Evolutionary conservation across 2,329 filamentous ascomycete species (phyloP).

Genomic region (Westerdykella sp.): DNA sequence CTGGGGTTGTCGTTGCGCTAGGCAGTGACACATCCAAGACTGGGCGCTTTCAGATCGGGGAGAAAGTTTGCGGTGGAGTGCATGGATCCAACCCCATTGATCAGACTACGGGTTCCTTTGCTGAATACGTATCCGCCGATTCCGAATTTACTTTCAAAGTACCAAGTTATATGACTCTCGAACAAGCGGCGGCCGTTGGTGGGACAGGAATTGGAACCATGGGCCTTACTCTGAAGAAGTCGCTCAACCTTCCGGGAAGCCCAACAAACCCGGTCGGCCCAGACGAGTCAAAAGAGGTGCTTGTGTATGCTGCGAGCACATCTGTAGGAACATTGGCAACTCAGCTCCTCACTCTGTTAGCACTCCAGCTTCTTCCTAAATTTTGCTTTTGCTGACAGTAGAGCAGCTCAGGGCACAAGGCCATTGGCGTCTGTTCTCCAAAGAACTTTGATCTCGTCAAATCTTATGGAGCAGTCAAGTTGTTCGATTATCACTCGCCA

Average conservation of each 20-base stretch:
- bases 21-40: slow-evolving; percentile 25
- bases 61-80: slow-evolving; percentile 32
- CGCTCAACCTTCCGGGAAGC: slow-evolving; percentile 29
- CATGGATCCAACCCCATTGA: slow-evolving; percentile 1
- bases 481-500: slow-evolving; percentile 37
- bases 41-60: slow-evolving; percentile 13
- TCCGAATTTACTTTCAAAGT: slow-evolving; percentile 38
- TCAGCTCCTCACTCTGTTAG: slow-evolving; percentile 34
- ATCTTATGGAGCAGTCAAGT: slow-evolving; percentile 8
- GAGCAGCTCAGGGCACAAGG: slow-evolving; percentile 9
- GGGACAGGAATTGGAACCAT: slow-evolving; percentile 37
- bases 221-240: slow-evolving; percentile 39
- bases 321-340: slow-evolving; percentile 1
- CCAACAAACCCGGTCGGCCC: neutral
- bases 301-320: slow-evolving; percentile 20
- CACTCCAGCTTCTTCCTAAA: too few relatives aligned
- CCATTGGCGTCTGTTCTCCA: slow-evolving; percentile 12
- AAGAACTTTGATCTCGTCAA: slow-evolving; percentile 12
- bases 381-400: slow-evolving; percentile 6
- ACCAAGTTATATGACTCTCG: slow-evolving; percentile 22
- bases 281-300: slow-evolving; percentile 25
- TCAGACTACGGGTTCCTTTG: slow-evolving; percentile 13
- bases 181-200: slow-evolving; percentile 33
- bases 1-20: slow-evolving; percentile 26
- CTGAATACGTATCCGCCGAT: slow-evolving; percentile 35